A percentile compares a stretch with the other conserved stretches of the same genome.
These are phyloP conservation scores for Gentiana dahurica DNA, from an alignment of 257 asterid genomes.

Conservation along the genomic window DNA sequence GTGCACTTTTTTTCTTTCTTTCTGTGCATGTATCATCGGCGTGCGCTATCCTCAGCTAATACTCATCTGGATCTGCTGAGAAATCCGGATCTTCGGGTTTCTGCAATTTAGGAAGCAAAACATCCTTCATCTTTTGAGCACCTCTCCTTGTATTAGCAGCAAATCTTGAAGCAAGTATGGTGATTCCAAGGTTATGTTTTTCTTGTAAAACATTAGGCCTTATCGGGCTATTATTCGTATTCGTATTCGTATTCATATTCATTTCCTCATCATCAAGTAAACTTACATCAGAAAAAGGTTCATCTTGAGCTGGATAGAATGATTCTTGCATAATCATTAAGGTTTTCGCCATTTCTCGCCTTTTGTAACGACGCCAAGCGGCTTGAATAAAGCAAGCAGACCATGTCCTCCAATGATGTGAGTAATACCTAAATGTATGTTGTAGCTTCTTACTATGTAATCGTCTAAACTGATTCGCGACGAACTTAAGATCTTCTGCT, in stretches of 20 bases:
- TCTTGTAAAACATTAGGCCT: constrained; percentile 17
- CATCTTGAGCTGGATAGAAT: constrained; percentile 17
- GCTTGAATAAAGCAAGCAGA: constrained; percentile 75
- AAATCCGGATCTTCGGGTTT: constrained; percentile 83
- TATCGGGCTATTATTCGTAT: background rate
- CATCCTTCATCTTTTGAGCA: constrained; percentile 51
- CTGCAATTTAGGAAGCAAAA: constrained; percentile 40
- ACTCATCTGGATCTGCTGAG: constrained; percentile 58
- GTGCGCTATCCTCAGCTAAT: constrained; percentile 20
- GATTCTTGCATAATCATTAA: constrained; percentile 39
- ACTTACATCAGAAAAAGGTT: constrained; percentile 14
- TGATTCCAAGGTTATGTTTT: constrained; percentile 47
- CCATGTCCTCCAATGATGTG: constrained; percentile 90
- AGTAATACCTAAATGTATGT: constrained; percentile 64
- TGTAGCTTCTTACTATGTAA: constrained; percentile 78
- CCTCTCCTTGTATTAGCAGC: constrained; percentile 68
- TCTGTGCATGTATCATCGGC: no score
- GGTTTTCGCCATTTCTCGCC: constrained; percentile 32
- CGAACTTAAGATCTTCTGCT: constrained; percentile 82
- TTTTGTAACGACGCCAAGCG: constrained; percentile 57
- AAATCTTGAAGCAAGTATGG: constrained; percentile 64
- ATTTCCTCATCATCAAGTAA: constrained; percentile 18
- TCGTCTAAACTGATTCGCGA: constrained; percentile 74
- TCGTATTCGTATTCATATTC: no score
- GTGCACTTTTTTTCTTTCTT: background rate